These are phyloP conservation scores for Ophiobolus disseminans DNA, from an alignment of 2,329 filamentous ascomycete species.

Conservation along the genomic window DNA sequence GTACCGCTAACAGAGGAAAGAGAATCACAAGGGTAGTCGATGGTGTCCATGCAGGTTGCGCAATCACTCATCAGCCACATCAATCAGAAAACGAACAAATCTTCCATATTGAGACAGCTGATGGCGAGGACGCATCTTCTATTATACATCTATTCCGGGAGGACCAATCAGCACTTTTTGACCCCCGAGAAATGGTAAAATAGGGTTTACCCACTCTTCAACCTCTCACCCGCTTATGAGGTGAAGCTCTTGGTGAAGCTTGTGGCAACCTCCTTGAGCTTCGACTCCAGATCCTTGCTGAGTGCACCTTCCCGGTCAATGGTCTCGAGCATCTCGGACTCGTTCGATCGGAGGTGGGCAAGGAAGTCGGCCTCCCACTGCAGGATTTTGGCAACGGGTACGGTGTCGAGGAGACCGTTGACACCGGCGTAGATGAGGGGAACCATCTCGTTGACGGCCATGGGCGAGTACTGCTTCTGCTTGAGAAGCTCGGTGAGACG, in stretches of 20 bases:
- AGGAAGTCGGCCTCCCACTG: constrained; percentile 96
- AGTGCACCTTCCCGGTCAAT: constrained; percentile 96
- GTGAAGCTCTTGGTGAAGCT: constrained; percentile 98
- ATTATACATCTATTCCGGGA: constrained; percentile 50
- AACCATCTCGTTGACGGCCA: constrained; percentile 99
- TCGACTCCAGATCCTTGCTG: constrained; percentile 90
- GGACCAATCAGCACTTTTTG: constrained; percentile 49
- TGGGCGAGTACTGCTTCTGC: constrained; percentile 99
- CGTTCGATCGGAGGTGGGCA: constrained; percentile 87
- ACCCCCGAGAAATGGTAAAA: constrained; percentile 44
- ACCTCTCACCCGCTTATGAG: constrained; percentile 51
- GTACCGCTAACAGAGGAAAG: constrained; percentile 36
- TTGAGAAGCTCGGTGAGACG: constrained; percentile 98
- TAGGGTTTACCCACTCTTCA: constrained; percentile 48
- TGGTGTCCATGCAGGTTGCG: constrained; percentile 18
- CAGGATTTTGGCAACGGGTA: constrained; percentile 91
- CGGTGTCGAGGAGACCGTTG: constrained; percentile 88
- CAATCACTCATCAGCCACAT: constrained; percentile 18
- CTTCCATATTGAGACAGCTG: constrained; percentile 50
- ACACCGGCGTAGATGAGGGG: constrained; percentile 99
- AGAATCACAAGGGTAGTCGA: constrained; percentile 27
- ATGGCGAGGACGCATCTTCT: constrained; percentile 50
- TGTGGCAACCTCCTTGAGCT: constrained; percentile 76
- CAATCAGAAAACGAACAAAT: constrained; percentile 36
- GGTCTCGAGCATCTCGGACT: constrained; percentile 79